phyloP scores from a whole-genome alignment of 2,329 filamentous ascomycete species.

The Phaeosphaeriaceae sp. region DNA sequence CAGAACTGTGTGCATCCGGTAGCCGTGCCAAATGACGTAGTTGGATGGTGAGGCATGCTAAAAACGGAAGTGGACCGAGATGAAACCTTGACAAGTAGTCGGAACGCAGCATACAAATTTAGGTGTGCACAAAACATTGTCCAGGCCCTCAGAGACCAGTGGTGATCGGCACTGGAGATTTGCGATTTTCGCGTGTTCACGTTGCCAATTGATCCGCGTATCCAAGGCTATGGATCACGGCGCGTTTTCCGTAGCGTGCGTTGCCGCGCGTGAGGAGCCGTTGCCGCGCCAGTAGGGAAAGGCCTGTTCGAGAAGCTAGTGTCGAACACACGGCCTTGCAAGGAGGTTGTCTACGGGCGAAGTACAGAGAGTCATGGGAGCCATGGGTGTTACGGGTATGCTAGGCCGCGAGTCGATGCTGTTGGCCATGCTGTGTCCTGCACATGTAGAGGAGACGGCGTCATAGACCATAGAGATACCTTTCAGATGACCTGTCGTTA shows the following conservation, averaged over 20 bases:
- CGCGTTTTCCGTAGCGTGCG: conserved; percentile 13
- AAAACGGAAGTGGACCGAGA: conserved; percentile 2
- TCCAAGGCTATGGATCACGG: conserved; percentile 6
- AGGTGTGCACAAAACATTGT: neutral
- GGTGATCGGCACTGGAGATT: neutral
- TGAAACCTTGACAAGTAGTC: neutral
- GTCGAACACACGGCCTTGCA: conserved; percentile 7
- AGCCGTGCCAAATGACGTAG: neutral
- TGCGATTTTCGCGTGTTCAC: neutral
- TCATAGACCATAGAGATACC: conserved; percentile 11
- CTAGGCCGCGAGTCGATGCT: neutral
- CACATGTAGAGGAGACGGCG: conserved; percentile 12
- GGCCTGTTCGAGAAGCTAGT: conserved; percentile 16
- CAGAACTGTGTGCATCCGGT: neutral
- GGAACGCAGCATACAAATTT: neutral
- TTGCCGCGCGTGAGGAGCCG: conserved; percentile 21
- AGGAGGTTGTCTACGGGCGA: conserved; percentile 6
- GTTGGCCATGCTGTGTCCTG: conserved; percentile 24
- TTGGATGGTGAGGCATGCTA: neutral
- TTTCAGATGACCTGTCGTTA: conserved; percentile 25
- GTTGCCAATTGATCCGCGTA: neutral
- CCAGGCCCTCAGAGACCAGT: neutral
- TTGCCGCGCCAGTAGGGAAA: conserved; percentile 24
- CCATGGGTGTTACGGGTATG: conserved; percentile 2
- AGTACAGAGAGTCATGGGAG: neutral